Percentiles rank a stretch among this genome's conserved stretches.
Evolutionary conservation across 2,329 filamentous ascomycete genomes (phyloP).

Genomic region (Coniochaeta prunicola): DNA sequence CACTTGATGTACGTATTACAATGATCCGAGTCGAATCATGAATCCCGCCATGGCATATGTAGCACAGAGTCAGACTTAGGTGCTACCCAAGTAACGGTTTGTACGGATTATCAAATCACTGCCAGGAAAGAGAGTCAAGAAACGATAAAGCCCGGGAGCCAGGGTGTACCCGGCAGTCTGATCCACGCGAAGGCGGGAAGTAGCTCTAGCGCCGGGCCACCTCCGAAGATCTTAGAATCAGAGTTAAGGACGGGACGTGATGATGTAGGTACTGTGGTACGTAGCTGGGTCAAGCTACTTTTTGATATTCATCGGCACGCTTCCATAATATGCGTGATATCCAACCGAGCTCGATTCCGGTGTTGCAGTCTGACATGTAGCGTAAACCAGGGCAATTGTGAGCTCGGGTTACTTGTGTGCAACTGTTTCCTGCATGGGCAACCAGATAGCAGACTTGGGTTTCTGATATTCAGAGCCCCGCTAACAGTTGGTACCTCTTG

Average conservation of each 20-base stretch:
- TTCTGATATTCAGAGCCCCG: not conserved
- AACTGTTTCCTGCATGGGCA: not conserved
- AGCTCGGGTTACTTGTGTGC: not conserved
- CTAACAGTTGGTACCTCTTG: not conserved
- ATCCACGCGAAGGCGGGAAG: not conserved
- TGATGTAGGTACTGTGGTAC: not conserved
- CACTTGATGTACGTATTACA: not conserved
- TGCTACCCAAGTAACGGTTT: not conserved
- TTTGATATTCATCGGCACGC: too few relatives aligned
- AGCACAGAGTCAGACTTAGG: not conserved
- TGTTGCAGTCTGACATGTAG: not conserved
- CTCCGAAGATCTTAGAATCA: not conserved
- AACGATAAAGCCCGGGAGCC: not conserved
- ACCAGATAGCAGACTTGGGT: not conserved
- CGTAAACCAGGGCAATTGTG: not conserved
- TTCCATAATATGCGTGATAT: too few relatives aligned
- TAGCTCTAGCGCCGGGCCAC: not conserved
- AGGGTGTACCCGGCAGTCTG: not conserved
- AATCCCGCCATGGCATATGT: not conserved
- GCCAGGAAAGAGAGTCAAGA: not conserved
- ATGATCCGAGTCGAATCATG: not conserved
- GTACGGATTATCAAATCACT: not conserved
- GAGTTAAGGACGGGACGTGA: not conserved
- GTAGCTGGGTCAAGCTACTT: not conserved
- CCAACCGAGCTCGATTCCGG: not conserved